Base-by-base conservation (phyloP, 2,329 filamentous ascomycete species). In the Dactylella cylindrospora region DNA sequence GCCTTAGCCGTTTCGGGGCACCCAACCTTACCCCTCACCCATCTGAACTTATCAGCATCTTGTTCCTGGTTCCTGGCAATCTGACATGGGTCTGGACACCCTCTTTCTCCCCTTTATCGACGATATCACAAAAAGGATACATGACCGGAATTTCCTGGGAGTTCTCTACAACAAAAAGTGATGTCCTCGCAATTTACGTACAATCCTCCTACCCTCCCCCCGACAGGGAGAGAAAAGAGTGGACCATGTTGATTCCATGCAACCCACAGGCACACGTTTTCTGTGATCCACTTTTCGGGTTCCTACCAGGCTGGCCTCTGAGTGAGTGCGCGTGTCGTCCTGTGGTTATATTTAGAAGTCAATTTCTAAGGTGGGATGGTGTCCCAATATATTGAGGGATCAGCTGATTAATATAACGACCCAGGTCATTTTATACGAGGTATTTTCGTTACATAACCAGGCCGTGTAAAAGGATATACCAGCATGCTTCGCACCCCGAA, bases 11-110 rank as follows among this genome's bases (percentile, higher is more conserved):
- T 35, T 61, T 61, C 50, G 55, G 55, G 55, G 13, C 28, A 32
- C 35, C 41, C 49, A 52, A 47, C 55, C 55, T 43, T 47, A 47
- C 31, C 53, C 43, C 55, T 19, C 41, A 59, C 44, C 29, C 41
- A 40, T n/a, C n/a, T n/a, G n/a, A n/a, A n/a, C n/a, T n/a, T n/a
- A n/a, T n/a, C n/a, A n/a, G n/a, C n/a, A 41, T 43, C 40, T 15
- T 61, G 55, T 61, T 61, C 55, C 55, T 61, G 55, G 55, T 61
- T 61, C 55, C 55, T 61, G 55, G 55, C 55, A 61, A 61, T 49
- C 47, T 47, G 36, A 52, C 55, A 61, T 61, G 55, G 55, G 47
- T 53, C 33, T n/a, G 23, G 47, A 53, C 55, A 61, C 54, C 45
- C 54, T 46, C 26, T 15, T 53, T 53, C 53, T 53, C 55, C 41